A percentile compares a stretch with the other conserved stretches of the same genome.
phyloP scores from a whole-genome alignment of 148 eudicot genomes.

The Mesembryanthemum crystallinum region DNA sequence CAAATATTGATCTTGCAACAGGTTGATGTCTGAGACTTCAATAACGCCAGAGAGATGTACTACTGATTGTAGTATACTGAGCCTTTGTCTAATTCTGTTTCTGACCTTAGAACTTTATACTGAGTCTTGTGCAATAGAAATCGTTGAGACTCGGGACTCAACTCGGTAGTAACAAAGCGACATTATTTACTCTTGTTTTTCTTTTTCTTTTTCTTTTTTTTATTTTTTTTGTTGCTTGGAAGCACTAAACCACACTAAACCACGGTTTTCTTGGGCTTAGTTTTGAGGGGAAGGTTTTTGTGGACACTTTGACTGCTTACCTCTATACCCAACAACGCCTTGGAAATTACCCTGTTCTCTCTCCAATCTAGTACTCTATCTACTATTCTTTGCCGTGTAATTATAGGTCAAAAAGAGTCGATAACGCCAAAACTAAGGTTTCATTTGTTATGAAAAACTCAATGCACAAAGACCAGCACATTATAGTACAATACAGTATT shows the following conservation, averaged over 20 bases:
- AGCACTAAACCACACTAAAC: conserved; percentile 43
- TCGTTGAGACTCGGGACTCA: not conserved
- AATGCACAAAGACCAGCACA: no score
- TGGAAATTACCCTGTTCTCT: conserved; percentile 26
- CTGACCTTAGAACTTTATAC: no score
- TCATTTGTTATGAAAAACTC: not conserved
- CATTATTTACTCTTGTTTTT: not conserved
- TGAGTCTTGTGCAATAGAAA: not conserved
- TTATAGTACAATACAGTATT: no score
- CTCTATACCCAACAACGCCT: conserved; percentile 34
- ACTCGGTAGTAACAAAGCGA: not conserved
- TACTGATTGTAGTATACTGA: no score
- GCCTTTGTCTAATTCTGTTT: no score
- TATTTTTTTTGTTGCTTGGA: conserved; percentile 16
- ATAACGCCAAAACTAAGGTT: not conserved
- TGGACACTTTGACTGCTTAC: conserved; percentile 36
- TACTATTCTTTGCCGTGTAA: not conserved
- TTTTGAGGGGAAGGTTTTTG: conserved; percentile 8
- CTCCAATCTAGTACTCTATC: not conserved
- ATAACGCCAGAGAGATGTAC: no score
- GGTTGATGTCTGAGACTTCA: no score
- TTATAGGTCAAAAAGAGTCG: not conserved
- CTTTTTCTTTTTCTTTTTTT: no score
- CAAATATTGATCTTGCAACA: no score
- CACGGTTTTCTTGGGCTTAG: conserved; percentile 34